These are phyloP conservation scores for Mortierella sp. DNA, from an alignment of 371 early-diverging fungal species.

Conservation along the genomic window DNA sequence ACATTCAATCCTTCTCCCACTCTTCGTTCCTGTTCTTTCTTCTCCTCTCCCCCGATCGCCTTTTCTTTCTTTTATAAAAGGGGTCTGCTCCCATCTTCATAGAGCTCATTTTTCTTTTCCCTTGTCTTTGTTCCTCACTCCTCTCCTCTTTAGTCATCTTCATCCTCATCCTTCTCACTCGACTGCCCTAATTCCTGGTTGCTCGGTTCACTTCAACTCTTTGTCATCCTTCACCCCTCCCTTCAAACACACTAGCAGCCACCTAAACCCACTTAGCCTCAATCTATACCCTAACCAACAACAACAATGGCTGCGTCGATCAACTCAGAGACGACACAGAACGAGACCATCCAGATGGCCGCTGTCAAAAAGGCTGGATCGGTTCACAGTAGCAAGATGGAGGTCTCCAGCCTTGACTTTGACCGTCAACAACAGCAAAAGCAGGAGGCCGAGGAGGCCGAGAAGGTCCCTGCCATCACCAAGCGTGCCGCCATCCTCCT, in stretches of 20 bases:
- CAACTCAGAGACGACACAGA: constrained; percentile 11
- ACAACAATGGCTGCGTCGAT: neutral
- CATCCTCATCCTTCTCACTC: neutral
- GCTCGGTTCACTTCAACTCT: neutral
- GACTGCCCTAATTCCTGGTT: neutral
- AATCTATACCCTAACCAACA: neutral
- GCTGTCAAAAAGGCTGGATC: neutral
- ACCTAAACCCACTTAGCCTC: neutral
- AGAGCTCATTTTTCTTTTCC: neutral
- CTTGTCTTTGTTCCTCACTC: neutral
- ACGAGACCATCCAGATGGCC: constrained; percentile 3
- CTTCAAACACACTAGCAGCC: neutral
- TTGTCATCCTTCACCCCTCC: neutral
- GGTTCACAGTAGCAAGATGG: neutral
- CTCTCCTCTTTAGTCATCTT: neutral
- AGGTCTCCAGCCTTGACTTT: constrained; percentile 9
- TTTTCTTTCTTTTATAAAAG: neutral
- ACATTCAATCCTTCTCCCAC: neutral
- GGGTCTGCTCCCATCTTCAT: neutral
- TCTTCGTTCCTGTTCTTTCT: neutral
- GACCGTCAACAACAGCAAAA: neutral
- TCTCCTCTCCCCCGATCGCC: neutral
- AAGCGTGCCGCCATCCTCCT: constrained; percentile 24
- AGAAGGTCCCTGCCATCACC: constrained; percentile 5
- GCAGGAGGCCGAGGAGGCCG: too few species aligned